A percentile compares a stretch with the other conserved stretches of the same genome.
phyloP scores from a whole-genome alignment of 345 rosid genomes.

The Viola odorata region DNA sequence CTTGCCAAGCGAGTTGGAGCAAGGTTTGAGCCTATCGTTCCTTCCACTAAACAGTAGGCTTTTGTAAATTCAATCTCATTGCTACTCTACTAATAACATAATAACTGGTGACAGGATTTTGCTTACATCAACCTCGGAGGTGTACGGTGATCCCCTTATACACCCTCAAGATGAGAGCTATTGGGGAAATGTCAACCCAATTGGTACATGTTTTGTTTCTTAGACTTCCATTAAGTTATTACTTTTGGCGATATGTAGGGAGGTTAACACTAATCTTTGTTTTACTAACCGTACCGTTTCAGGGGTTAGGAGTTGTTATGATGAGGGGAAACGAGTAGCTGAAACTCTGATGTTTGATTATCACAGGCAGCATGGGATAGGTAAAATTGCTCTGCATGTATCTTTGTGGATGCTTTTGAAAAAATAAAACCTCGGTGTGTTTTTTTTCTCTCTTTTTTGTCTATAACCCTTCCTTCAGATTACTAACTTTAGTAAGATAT shows the following conservation, averaged over 20 bases:
- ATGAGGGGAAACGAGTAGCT: slow-evolving; percentile 93
- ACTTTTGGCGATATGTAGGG: too few species aligned
- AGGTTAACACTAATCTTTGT: background rate
- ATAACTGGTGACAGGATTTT: slow-evolving; percentile 48
- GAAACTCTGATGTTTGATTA: slow-evolving; percentile 95
- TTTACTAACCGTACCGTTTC: slow-evolving; percentile 4
- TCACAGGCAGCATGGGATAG: slow-evolving; percentile 90
- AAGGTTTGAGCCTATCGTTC: slow-evolving; percentile 38
- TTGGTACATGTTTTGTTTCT: slow-evolving; percentile 39
- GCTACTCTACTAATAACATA: background rate
- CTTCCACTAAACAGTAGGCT: too few species aligned
- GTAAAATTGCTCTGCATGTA: slow-evolving; percentile 32
- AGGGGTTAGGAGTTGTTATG: slow-evolving; percentile 96
- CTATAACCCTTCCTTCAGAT: background rate
- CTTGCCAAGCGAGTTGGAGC: slow-evolving; percentile 99
- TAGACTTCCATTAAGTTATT: background rate
- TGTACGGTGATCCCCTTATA: slow-evolving; percentile 86
- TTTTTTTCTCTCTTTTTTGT: background rate
- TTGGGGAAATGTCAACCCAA: slow-evolving; percentile 98
- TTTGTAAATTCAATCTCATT: too few species aligned
- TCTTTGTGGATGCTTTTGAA: too few species aligned
- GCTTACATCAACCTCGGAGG: slow-evolving; percentile 94
- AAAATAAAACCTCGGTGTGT: background rate
- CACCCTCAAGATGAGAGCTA: slow-evolving; percentile 89
- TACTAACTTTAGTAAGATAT: background rate